Conservation (phyloP, 768 basidiomycete genomes). For the Russula earlei region DNA sequence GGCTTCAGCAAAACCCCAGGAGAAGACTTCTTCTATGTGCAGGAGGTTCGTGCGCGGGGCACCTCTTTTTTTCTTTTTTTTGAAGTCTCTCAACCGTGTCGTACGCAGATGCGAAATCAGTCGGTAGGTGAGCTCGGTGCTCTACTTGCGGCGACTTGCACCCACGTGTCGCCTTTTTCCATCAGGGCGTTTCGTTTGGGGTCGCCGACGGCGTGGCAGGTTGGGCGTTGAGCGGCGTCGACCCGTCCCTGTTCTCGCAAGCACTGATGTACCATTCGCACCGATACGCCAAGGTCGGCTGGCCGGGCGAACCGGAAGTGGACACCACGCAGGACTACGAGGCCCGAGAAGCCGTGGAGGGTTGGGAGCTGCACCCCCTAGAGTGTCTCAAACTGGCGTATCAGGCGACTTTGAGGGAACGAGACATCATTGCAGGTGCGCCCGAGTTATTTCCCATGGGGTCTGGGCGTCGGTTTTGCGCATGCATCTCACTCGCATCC, state of each 20-base stretch:
- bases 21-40: constrained; percentile 60
- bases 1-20: constrained; percentile 35
- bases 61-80: not conserved
- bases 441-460: not conserved
- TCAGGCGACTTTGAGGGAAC: constrained; percentile 59
- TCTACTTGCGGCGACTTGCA: constrained; percentile 1
- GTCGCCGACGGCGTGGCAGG: constrained; percentile 93
- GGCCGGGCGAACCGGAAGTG: constrained; percentile 78
- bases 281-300: constrained; percentile 58
- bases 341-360: constrained; percentile 52
- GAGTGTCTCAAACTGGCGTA: constrained; percentile 69
- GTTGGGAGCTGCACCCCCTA: constrained; percentile 56
- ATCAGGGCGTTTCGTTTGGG: constrained; percentile 69
- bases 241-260: constrained; percentile 87
- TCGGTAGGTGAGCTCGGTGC: constrained; percentile 49
- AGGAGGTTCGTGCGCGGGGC: constrained; percentile 43
- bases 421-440: constrained; percentile 32
- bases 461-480: not conserved
- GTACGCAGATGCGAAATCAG: constrained; percentile 56
- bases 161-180: constrained; percentile 9
- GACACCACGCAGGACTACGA: constrained; percentile 70
- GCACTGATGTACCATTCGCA: constrained; percentile 83
- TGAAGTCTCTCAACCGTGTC: not conserved
- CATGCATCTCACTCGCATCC: constrained; percentile 9
- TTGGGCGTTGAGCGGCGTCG: constrained; percentile 76